Conservation (phyloP, 2,329 filamentous ascomycete species). For the Phoma sp. region DNA sequence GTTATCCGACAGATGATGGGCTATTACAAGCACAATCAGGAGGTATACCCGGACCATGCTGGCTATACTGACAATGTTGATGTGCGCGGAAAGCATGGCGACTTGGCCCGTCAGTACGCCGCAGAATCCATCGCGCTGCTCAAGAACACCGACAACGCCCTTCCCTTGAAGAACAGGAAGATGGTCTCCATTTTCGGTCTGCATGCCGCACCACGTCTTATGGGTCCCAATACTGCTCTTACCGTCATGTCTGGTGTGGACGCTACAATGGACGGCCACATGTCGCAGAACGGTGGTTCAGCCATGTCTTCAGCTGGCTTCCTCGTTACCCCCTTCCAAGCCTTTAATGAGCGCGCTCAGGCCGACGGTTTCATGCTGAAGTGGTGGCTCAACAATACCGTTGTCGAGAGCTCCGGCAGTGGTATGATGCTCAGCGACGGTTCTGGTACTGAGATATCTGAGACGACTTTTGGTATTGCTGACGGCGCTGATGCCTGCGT, state of each 20-base stretch:
- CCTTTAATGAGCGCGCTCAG: constrained; percentile 15
- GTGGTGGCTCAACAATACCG: constrained; percentile 21
- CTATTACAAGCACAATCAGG: constrained; percentile 6
- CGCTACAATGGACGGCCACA: constrained; percentile 18
- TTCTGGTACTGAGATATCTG: constrained; percentile 12
- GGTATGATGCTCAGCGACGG: constrained; percentile 15
- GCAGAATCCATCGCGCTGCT: constrained; percentile 46
- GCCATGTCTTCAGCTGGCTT: constrained; percentile 17
- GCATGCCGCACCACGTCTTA: constrained; percentile 10
- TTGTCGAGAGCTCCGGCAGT: constrained; percentile 8
- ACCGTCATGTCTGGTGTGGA: constrained; percentile 15
- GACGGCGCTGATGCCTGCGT: constrained; percentile 22
- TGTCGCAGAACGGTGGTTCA: constrained; percentile 15
- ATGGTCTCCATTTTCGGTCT: constrained; percentile 12
- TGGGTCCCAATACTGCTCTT: constrained; percentile 18
- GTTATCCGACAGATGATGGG: constrained; percentile 18
- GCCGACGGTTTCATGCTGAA: constrained; percentile 18
- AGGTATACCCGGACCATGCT: constrained; percentile 6
- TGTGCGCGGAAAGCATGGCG: constrained; percentile 16
- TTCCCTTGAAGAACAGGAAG: constrained; percentile 52
- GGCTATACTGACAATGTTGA: constrained; percentile 14
- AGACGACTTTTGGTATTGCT: constrained; percentile 15
- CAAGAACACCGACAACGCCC: constrained; percentile 60
- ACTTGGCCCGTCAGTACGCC: constrained; percentile 25
- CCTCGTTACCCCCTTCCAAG: constrained; percentile 14